These are phyloP conservation scores for Epicoccum nigrum DNA, from an alignment of 2,329 filamentous ascomycete species.

Conservation along the genomic window DNA sequence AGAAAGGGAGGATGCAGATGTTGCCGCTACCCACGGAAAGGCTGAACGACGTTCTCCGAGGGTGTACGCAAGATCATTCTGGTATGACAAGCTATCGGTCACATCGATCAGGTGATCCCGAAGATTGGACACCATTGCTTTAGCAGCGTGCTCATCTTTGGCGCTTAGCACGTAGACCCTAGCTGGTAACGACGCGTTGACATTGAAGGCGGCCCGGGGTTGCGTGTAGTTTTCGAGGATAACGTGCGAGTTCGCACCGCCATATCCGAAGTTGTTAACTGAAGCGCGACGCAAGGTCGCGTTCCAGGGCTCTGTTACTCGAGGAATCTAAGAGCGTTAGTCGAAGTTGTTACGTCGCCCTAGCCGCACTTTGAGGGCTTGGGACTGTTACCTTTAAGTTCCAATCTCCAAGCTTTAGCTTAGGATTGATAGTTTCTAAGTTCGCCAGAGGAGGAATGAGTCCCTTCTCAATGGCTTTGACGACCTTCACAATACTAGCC, in stretches of 20 bases:
- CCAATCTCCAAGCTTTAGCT: constrained; percentile 10
- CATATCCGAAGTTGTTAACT: constrained; percentile 23
- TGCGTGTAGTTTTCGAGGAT: constrained; percentile 11
- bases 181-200: background rate
- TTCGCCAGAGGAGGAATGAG: constrained; percentile 30
- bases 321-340: background rate
- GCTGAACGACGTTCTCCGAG: constrained; percentile 10
- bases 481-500: constrained; percentile 35
- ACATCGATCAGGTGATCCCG: background rate
- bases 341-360: too few relatives aligned
- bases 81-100: background rate
- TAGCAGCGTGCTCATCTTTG: background rate
- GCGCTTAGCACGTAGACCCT: background rate
- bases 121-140: background rate
- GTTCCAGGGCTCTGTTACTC: constrained; percentile 1
- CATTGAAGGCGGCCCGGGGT: background rate
- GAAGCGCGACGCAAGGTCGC: background rate
- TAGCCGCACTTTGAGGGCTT: too few relatives aligned
- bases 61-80: constrained; percentile 16
- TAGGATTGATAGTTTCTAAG: constrained; percentile 22
- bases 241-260: constrained; percentile 20
- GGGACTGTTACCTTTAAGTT: background rate
- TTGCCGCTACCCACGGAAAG: constrained; percentile 6
- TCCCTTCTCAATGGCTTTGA: constrained; percentile 29
- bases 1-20: background rate